Evolutionary conservation across 208 protist species (phyloP).

Genomic region (Leishmania guyanensis): DNA sequence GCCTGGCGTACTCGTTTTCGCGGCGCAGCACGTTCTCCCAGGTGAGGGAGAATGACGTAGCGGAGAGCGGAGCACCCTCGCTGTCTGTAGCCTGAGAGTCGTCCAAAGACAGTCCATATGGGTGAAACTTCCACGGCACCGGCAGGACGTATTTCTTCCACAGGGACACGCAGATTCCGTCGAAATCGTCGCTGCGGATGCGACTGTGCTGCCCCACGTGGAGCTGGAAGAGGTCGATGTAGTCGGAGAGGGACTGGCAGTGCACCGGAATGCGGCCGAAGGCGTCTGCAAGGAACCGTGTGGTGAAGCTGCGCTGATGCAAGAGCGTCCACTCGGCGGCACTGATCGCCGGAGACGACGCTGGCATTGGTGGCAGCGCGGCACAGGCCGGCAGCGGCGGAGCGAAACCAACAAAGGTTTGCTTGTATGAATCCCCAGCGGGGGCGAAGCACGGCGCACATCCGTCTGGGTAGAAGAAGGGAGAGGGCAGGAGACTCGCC

Average conservation of each 20-base stretch:
- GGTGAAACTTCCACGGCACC: constrained; percentile 58
- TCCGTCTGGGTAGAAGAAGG: constrained; percentile 46
- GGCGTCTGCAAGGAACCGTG: constrained; percentile 47
- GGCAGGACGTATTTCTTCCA: constrained; percentile 53
- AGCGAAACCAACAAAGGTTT: constrained; percentile 56
- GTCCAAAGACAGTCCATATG: constrained; percentile 11
- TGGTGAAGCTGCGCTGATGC: constrained; percentile 46
- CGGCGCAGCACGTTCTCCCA: constrained; percentile 58
- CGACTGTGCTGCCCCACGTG: constrained; percentile 72
- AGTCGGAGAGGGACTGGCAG: constrained; percentile 51
- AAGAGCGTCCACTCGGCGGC: constrained; percentile 36
- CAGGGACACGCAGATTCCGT: constrained; percentile 70
- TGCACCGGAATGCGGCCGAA: constrained; percentile 44
- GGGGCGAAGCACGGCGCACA: constrained; percentile 77
- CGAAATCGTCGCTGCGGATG: constrained; percentile 50
- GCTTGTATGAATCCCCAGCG: constrained; percentile 58
- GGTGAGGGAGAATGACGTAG: constrained; percentile 14
- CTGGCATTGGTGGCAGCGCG: constrained; percentile 3
- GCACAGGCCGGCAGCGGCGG: constrained; percentile 33
- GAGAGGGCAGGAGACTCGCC: constrained; percentile 30
- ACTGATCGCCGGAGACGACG: constrained; percentile 11
- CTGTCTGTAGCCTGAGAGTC: background rate
- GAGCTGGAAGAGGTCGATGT: constrained; percentile 73
- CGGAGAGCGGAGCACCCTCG: background rate
- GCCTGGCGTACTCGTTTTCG: constrained; percentile 54